A percentile compares a stretch with the other conserved stretches of the same genome.
Conservation (phyloP, 2,329 filamentous ascomycete genomes). For the Bretziella fagacearum region DNA sequence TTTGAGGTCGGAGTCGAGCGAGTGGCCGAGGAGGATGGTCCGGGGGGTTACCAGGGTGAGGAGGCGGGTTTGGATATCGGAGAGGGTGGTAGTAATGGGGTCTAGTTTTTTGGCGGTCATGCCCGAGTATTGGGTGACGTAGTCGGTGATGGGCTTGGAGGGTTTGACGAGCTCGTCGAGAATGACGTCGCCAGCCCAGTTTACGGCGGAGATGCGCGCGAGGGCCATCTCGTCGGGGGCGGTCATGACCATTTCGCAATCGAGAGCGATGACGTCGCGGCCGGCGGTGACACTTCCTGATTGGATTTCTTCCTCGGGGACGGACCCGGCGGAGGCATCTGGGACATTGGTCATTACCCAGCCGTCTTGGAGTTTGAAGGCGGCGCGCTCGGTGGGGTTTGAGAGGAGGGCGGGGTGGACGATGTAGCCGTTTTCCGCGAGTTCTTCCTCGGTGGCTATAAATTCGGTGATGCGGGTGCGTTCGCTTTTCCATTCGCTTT, state of each 20-base stretch:
- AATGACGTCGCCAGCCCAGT: constrained; percentile 68
- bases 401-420: constrained; percentile 64
- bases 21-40: constrained; percentile 65
- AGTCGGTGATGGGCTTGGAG: constrained; percentile 71
- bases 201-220: constrained; percentile 71
- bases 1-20: constrained; percentile 65
- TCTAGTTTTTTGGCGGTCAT: constrained; percentile 77
- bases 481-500: constrained; percentile 52
- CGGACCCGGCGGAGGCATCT: constrained; percentile 46
- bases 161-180: constrained; percentile 90
- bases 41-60: constrained; percentile 53
- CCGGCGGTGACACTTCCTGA: constrained; percentile 71
- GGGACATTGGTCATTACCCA: constrained; percentile 70
- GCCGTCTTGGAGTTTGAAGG: constrained; percentile 30
- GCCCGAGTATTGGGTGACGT: constrained; percentile 80
- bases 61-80: constrained; percentile 66
- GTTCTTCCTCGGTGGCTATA: constrained; percentile 52
- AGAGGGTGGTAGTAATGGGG: constrained; percentile 64
- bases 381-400: constrained; percentile 36
- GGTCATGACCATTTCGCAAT: constrained; percentile 96
- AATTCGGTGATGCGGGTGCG: constrained; percentile 72
- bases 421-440: constrained; percentile 68
- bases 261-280: constrained; percentile 60
- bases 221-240: constrained; percentile 64
- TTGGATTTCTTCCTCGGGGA: constrained; percentile 55